Percentiles rank a stretch among this genome's conserved stretches.
phyloP scores from a whole-genome alignment of 73 alveolate species.

The Tetrahymena malaccensis region DNA sequence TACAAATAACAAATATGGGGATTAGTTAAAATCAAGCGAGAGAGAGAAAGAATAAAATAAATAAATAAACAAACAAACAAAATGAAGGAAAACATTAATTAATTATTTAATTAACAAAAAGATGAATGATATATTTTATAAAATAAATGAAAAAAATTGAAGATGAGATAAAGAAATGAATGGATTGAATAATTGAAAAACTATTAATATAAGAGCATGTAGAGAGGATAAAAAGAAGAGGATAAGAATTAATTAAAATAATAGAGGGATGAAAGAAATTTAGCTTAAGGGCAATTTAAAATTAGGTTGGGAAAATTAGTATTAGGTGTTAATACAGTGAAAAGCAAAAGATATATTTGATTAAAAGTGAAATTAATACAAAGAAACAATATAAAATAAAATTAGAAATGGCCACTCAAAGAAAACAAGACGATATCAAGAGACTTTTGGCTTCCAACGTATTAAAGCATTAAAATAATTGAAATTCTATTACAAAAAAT shows the following conservation, averaged over 20 bases:
- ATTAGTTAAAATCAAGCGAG: not conserved
- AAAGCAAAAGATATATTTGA: not conserved
- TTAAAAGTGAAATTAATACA: not conserved
- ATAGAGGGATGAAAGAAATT: not conserved
- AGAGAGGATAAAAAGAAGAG: not conserved
- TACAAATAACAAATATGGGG: not conserved
- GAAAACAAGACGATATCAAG: constrained; percentile 42
- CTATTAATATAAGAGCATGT: not conserved
- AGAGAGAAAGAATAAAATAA: too few species aligned
- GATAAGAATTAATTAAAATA: not conserved
- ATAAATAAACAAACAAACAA: not conserved
- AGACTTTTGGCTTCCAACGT: constrained; percentile 44
- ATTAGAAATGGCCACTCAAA: constrained; percentile 12
- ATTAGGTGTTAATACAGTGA: not conserved
- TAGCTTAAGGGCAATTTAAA: not conserved
- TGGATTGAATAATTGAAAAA: not conserved
- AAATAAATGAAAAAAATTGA: not conserved
- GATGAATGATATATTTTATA: not conserved
- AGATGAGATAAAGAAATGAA: not conserved
- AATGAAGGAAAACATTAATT: not conserved
- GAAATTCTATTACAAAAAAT: not conserved
- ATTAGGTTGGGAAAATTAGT: not conserved
- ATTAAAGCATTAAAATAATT: not conserved
- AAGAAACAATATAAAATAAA: not conserved
- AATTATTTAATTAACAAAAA: too few species aligned